Base-by-base conservation (phyloP, 495 filamentous ascomycete species). In the Penicillium atrosanguineum region DNA sequence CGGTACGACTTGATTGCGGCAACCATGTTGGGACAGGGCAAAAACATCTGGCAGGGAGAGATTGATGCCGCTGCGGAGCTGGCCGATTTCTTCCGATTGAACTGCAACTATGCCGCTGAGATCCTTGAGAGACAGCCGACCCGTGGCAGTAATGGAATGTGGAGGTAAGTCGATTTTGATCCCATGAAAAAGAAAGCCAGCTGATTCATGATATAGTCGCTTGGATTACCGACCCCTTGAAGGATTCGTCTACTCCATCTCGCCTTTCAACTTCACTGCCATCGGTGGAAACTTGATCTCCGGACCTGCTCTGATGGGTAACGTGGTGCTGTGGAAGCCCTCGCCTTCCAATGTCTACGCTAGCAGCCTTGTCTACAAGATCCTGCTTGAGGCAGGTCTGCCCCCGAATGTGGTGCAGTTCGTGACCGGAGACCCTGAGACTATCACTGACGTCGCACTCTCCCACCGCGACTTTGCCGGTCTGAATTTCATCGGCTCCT, bases 21-120 rank as follows among this genome's bases (percentile, higher is more conserved):
- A 1, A 97, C 93, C 0, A 96, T 97, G 81, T 76, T 96, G 8
- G 93, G 93, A 26, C 93, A 97, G 69, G 93, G 93, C 44, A 97
- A 97, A 79, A 97, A 96, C 65, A 87, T 89, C 18, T 97, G 91
- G 91, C 93, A 97, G 67, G 93, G 89, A 41, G 93, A 97, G 78
- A 96, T 97, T 57, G 93, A 97, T 72, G 85, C 91, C 19, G 91
- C 91, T 2, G 92, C 93, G 1, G 93, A 97, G 70, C 71, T 95
- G 49, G 86, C 84, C 50, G 92, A 97, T 67, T 97, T 97, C 73
- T 77, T 96, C 48, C 81, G 87, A 50, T 90, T 90, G 72, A 91
- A 88, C 68, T 87, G 89, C 52, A 79, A 86, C 56, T 90, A 82
- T 62, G 88, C 87, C 12, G 84, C 89, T 53, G 85, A 91, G 69